Evolutionary conservation across 768 basidiomycete genomes (phyloP).

Genomic region (Sporobolomyces phaffii): DNA sequence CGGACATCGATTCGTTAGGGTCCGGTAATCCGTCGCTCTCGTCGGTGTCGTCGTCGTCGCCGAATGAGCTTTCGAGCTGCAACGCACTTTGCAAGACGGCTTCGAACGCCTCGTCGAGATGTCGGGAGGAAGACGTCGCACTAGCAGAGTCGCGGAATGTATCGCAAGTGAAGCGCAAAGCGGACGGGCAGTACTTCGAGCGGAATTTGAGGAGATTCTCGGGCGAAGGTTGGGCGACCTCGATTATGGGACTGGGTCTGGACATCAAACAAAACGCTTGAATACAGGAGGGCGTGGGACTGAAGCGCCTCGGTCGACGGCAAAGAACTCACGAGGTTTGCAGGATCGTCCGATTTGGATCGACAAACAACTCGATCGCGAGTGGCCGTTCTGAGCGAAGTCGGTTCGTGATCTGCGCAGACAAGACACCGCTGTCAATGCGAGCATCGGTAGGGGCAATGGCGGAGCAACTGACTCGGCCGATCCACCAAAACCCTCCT

Average conservation of each 20-base stretch:
- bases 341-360: not conserved
- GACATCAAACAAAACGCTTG: not conserved
- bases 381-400: constrained; percentile 8
- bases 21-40: not conserved
- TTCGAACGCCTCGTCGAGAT: not conserved
- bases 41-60: constrained; percentile 4
- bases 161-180: constrained; percentile 6
- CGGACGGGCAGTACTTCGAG: not conserved
- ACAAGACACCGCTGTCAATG: not conserved
- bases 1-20: not conserved
- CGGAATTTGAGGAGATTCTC: constrained; percentile 19
- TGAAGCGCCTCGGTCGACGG: too few relatives aligned
- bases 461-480: not conserved
- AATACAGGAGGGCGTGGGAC: too few relatives aligned
- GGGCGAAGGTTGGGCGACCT: constrained; percentile 1
- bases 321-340: not conserved
- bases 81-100: not conserved
- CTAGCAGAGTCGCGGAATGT: constrained; percentile 12
- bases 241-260: not conserved
- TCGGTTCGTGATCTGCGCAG: not conserved
- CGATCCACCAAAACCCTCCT: constrained; percentile 28
- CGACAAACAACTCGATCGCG: constrained; percentile 15
- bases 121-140: not conserved
- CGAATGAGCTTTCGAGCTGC: not conserved
- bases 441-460: too few relatives aligned